Evolutionary conservation across 2,329 filamentous ascomycete genomes (phyloP).

Genomic region (Xylaria sp.): DNA sequence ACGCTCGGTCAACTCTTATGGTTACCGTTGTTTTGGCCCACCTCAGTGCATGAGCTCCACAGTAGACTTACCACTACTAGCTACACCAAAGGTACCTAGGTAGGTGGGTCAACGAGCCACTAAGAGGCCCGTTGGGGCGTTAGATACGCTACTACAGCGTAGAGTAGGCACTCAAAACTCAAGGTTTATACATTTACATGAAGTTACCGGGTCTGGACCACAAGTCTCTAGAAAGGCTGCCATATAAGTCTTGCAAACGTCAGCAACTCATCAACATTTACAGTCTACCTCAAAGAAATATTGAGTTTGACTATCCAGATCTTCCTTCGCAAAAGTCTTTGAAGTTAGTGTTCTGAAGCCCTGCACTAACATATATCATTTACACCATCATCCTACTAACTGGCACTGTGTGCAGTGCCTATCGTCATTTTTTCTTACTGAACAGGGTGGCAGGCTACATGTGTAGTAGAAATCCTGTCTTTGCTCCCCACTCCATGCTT

Average conservation of each 20-base stretch:
- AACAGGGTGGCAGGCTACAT: background rate
- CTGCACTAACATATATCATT: background rate
- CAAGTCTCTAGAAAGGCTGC: background rate
- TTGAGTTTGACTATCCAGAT: background rate
- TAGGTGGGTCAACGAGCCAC: background rate
- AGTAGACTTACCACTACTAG: background rate
- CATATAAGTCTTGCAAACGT: background rate
- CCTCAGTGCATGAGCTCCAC: slow-evolving; percentile 12
- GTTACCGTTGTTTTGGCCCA: slow-evolving; percentile 17
- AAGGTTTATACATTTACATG: background rate
- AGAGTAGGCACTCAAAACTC: background rate
- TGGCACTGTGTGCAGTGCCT: slow-evolving; percentile 1
- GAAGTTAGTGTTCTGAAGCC: background rate
- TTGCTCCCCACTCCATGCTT: background rate
- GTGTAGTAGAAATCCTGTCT: background rate
- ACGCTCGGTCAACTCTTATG: slow-evolving; percentile 5
- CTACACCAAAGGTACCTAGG: background rate
- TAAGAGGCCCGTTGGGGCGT: background rate
- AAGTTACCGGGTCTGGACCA: too few relatives aligned
- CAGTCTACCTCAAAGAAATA: background rate
- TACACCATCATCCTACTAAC: background rate
- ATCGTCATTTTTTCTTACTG: slow-evolving; percentile 7
- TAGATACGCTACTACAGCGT: background rate
- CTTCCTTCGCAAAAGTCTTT: background rate
- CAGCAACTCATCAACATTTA: background rate